Base-by-base conservation (phyloP, 192 early-diverging fungal species). In the Entomortierella chlamydospora region DNA sequence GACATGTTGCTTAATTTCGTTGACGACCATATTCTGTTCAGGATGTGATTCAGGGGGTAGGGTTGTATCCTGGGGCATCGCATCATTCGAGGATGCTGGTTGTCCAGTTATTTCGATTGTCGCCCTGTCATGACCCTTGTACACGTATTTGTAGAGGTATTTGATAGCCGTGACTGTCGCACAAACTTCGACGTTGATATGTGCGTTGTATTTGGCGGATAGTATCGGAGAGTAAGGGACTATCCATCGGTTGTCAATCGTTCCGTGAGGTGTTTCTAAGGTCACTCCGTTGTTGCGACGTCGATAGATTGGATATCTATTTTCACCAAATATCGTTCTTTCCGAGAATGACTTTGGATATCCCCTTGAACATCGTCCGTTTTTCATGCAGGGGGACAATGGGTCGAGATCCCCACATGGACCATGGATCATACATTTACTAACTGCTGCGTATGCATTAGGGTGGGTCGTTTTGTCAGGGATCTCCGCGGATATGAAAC, bases 141-240 rank as follows among this genome's bases (percentile, higher is more conserved):
- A 57, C 7, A 78, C 31, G 29, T 83, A 68, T 42, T 68, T 43
- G 52, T 43, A 71, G 0, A 83, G 20, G 31, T 76, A 56, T 17
- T 62, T 53, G 17, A 61, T 50, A 13, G 58, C 50, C 5, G 10
- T 29, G 26, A 61, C 10, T 22, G 58, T 53, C 22, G 10, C 30
- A 34, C 58, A 61, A 37, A 72, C 47, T 52, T 81, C 66, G 20
- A 73, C 56, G 56, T 81, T 73, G 7, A 81, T 72, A 28, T 81
- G 70, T 2, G 64, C 64, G 43, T 72, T 42, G 57, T 68, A 81
- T 26, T 72, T 81, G 1, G 59, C 18, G 15, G 53, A 39, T 28
- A 81, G 54, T 11, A 47, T 60, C 13, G 47, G 33, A 29, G 73
- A 73, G 31, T 81, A 57, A 1, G 70, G 61, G 15, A 73, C 56